These are phyloP conservation scores for Gleditsia sinensis DNA, from an alignment of 306 rosid species.

Conservation along the genomic window DNA sequence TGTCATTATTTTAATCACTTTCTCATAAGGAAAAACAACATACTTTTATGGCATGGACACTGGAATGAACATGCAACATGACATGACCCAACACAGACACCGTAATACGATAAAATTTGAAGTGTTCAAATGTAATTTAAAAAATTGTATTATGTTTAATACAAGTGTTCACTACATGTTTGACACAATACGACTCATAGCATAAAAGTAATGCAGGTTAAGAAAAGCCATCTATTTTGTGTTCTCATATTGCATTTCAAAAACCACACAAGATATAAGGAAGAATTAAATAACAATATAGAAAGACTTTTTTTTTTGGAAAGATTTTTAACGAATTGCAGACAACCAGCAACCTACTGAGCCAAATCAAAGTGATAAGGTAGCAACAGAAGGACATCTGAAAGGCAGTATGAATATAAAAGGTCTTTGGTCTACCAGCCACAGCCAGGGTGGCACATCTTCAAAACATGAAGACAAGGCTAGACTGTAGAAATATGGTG, in stretches of 20 bases:
- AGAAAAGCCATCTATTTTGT: slow-evolving; percentile 7
- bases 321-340: background rate
- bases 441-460: background rate
- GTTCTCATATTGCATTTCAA: background rate
- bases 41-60: background rate
- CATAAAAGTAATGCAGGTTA: slow-evolving; percentile 11
- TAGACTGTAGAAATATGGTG: background rate
- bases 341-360: too few species aligned
- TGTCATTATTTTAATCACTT: slow-evolving; percentile 4
- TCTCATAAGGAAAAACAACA: background rate
- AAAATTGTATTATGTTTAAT: too few species aligned
- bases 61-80: too few species aligned
- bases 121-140: too few species aligned
- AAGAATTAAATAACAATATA: background rate
- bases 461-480: slow-evolving; percentile 16
- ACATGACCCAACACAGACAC: too few species aligned
- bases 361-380: slow-evolving; percentile 14
- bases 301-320: background rate
- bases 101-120: too few species aligned
- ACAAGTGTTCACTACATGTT: too few species aligned
- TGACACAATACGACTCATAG: too few species aligned
- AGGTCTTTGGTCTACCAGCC: background rate
- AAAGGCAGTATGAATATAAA: background rate
- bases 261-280: background rate
- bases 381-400: slow-evolving; percentile 9